Evolutionary conservation across 257 asterid species (phyloP).

Genomic region (Orobanche coerulescens): DNA sequence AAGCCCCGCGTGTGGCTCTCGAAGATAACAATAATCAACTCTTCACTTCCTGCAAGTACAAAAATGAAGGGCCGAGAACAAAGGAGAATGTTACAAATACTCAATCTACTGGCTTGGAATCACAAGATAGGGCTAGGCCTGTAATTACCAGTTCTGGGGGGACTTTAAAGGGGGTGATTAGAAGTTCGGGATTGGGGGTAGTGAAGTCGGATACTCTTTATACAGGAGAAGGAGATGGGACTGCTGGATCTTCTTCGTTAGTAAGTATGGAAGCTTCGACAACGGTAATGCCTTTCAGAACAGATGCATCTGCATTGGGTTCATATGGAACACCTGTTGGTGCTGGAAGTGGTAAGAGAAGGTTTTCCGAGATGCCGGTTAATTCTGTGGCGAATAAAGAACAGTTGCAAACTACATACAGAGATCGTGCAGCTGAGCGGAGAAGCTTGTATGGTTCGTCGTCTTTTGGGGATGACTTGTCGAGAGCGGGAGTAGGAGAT

Average conservation of each 20-base stretch:
- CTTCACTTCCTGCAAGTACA: slow-evolving; percentile 37
- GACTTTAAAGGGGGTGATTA: slow-evolving; percentile 72
- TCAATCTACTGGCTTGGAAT: slow-evolving; percentile 42
- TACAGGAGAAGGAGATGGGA: slow-evolving; percentile 43
- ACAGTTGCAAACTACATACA: slow-evolving; percentile 57
- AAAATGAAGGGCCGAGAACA: slow-evolving; percentile 32
- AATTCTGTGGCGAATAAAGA: slow-evolving; percentile 44
- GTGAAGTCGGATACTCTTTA: slow-evolving; percentile 71
- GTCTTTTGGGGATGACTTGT: slow-evolving; percentile 51
- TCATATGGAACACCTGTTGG: slow-evolving; percentile 54
- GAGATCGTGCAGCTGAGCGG: slow-evolving; percentile 98
- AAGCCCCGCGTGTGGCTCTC: slow-evolving; percentile 82
- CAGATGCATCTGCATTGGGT: slow-evolving; percentile 80
- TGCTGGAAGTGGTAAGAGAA: slow-evolving; percentile 67
- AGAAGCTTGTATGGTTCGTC: slow-evolving; percentile 91
- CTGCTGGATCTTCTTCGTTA: slow-evolving; percentile 36
- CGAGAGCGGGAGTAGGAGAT: slow-evolving; percentile 56
- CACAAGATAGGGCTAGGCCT: slow-evolving; percentile 55
- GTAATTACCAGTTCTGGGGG: slow-evolving; percentile 50
- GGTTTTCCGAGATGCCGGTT: slow-evolving; percentile 89
- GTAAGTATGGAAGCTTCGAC: slow-evolving; percentile 38
- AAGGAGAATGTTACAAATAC: slow-evolving; percentile 33
- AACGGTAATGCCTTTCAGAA: slow-evolving; percentile 53
- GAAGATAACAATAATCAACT: slow-evolving; percentile 45
- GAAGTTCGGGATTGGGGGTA: slow-evolving; percentile 82